Conservation (phyloP, 805 yeast genomes). For the Brettanomyces naardenensis region DNA sequence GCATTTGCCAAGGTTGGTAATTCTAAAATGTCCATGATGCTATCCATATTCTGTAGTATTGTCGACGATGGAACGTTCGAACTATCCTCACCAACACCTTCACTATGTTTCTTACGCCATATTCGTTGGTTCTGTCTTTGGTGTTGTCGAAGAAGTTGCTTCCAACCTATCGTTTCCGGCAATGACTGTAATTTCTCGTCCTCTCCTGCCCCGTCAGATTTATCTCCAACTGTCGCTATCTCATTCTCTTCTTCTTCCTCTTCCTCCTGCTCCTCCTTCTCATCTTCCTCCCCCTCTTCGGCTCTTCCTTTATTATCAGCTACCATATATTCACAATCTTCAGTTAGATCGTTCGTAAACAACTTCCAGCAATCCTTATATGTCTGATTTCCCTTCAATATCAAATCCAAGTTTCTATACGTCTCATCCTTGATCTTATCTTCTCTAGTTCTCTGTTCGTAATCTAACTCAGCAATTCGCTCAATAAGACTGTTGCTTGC, state of each 20-base stretch:
- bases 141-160: constrained; percentile 14
- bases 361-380: constrained; percentile 27
- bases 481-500: constrained; percentile 40
- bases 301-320: constrained; percentile 4
- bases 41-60: constrained; percentile 56
- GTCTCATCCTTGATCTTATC: constrained; percentile 33
- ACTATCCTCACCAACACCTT: background rate
- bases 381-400: constrained; percentile 30
- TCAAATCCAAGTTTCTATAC: constrained; percentile 34
- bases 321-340: constrained; percentile 21
- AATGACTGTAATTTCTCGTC: too few relatives aligned
- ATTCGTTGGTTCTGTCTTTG: constrained; percentile 6
- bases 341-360: constrained; percentile 27
- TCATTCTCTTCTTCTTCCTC: constrained; percentile 1
- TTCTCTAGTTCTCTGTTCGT: constrained; percentile 41
- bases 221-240: background rate
- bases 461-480: constrained; percentile 69
- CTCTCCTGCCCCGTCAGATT: background rate
- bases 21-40: constrained; percentile 70
- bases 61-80: constrained; percentile 18
- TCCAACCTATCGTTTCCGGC: constrained; percentile 10
- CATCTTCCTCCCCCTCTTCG: constrained; percentile 1
- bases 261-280: constrained; percentile 5
- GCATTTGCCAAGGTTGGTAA: constrained; percentile 75
- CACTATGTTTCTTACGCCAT: constrained; percentile 1